Percentiles rank a stretch among this genome's conserved stretches.
These are phyloP conservation scores for Cocos nucifera DNA, from an alignment of 176 grass and related monocot genomes.

Conservation along the genomic window DNA sequence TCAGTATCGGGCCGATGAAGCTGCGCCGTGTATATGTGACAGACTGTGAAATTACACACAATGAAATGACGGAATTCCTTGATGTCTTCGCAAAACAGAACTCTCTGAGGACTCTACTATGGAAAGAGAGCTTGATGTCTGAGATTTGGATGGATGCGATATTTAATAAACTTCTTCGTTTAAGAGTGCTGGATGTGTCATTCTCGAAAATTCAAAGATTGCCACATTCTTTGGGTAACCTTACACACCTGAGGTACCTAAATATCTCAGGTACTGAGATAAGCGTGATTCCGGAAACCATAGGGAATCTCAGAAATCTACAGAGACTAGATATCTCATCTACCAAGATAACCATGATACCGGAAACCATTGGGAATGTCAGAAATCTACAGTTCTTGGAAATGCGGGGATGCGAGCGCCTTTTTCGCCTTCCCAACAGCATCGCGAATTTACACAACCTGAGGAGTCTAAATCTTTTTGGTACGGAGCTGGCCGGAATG, in stretches of 20 bases:
- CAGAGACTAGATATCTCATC: conserved; percentile 48
- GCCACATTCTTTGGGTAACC: conserved; percentile 40
- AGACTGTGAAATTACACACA: background rate
- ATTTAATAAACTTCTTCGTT: conserved; percentile 31
- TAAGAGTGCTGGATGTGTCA: conserved; percentile 54
- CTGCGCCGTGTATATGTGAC: conserved; percentile 25
- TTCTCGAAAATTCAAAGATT: conserved; percentile 39
- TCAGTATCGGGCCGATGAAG: conserved; percentile 4
- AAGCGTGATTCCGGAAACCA: conserved; percentile 42
- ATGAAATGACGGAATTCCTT: conserved; percentile 26
- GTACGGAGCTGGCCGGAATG: too few relatives aligned
- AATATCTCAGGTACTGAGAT: conserved; percentile 59
- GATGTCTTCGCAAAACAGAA: conserved; percentile 31
- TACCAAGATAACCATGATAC: conserved; percentile 47
- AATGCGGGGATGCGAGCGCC: too few relatives aligned
- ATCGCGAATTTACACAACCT: too few relatives aligned
- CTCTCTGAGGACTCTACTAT: conserved; percentile 41
- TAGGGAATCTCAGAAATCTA: conserved; percentile 37
- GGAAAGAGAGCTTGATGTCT: conserved; percentile 11
- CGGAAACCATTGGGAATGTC: conserved; percentile 36
- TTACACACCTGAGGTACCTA: conserved; percentile 55
- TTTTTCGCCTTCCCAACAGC: too few relatives aligned
- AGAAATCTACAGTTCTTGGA: conserved; percentile 29
- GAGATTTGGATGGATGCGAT: conserved; percentile 28
- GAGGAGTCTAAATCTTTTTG: too few relatives aligned